Conservation (phyloP, 106 monocot genomes). For the Hemerocallis citrina region DNA sequence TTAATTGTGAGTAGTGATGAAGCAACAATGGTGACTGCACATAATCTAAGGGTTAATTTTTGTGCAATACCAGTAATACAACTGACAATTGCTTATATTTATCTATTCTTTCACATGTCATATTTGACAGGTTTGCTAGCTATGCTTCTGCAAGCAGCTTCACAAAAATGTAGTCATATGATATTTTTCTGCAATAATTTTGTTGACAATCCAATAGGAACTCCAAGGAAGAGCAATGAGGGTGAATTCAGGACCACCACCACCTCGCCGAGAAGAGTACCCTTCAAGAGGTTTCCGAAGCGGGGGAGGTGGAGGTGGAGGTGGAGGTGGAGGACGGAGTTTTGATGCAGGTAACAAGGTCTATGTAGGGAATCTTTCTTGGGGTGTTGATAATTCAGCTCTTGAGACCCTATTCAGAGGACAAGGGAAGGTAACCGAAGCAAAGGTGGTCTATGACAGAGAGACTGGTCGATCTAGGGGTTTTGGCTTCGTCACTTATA, state of each 20-base stretch:
- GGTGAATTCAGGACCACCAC: constrained; percentile 82
- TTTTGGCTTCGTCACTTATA: constrained; percentile 82
- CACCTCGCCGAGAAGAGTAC: constrained; percentile 42
- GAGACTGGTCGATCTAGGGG: constrained; percentile 83
- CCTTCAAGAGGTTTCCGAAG: constrained; percentile 42
- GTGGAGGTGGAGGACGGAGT: too few species aligned
- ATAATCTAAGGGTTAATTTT: too few species aligned
- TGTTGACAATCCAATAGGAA: constrained; percentile 29
- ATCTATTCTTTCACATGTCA: background rate
- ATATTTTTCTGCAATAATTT: background rate
- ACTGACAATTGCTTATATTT: too few species aligned
- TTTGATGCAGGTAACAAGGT: constrained; percentile 29
- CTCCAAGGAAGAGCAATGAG: constrained; percentile 61
- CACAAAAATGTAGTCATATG: background rate
- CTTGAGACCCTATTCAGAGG: constrained; percentile 68
- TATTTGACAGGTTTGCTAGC: background rate
- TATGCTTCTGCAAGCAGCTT: background rate
- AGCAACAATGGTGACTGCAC: too few species aligned
- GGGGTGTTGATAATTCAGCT: constrained; percentile 63
- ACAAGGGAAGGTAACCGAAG: constrained; percentile 60
- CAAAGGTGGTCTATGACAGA: constrained; percentile 66
- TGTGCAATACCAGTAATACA: too few species aligned
- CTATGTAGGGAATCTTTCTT: constrained; percentile 75
- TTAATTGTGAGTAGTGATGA: too few species aligned
- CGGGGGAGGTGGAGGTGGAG: background rate